Evolutionary conservation across 306 rosid species (phyloP).

Genomic region (Begonia fuchsioides): DNA sequence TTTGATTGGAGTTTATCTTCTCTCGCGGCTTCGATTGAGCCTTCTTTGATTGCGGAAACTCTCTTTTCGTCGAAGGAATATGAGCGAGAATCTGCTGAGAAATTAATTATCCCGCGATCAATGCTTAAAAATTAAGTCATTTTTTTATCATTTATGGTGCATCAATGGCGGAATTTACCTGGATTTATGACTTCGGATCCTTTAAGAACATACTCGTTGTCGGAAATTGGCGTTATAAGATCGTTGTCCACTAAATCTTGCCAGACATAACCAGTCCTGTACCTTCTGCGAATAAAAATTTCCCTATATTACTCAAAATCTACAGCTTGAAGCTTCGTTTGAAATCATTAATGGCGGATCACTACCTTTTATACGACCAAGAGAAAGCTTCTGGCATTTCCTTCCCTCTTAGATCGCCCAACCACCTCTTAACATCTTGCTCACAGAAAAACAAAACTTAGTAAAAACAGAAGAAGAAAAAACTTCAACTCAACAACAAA

Average conservation of each 20-base stretch:
- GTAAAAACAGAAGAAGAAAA: no score
- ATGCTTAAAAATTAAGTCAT: not conserved
- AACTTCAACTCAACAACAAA: not conserved
- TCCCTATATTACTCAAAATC: not conserved
- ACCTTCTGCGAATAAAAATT: constrained; percentile 45
- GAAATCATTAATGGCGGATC: not conserved
- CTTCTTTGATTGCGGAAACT: constrained; percentile 7
- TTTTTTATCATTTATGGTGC: constrained; percentile 5
- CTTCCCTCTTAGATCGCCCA: constrained; percentile 59
- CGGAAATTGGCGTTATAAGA: constrained; percentile 74
- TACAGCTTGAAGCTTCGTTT: not conserved
- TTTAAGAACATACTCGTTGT: constrained; percentile 79
- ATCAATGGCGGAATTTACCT: constrained; percentile 12
- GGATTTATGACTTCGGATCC: constrained; percentile 54
- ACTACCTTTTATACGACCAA: constrained; percentile 80
- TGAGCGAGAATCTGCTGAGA: constrained; percentile 13
- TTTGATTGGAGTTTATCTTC: constrained; percentile 1
- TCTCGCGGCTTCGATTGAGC: constrained; percentile 9
- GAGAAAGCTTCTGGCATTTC: constrained; percentile 51
- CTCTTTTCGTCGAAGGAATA: constrained; percentile 16
- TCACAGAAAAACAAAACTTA: constrained; percentile 2
- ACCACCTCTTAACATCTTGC: constrained; percentile 71
- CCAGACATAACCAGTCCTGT: constrained; percentile 86
- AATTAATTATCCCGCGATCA: no score
- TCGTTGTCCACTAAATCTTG: constrained; percentile 78